Base-by-base conservation (phyloP, 192 early-diverging fungal species). In the Coemansia sp. region DNA sequence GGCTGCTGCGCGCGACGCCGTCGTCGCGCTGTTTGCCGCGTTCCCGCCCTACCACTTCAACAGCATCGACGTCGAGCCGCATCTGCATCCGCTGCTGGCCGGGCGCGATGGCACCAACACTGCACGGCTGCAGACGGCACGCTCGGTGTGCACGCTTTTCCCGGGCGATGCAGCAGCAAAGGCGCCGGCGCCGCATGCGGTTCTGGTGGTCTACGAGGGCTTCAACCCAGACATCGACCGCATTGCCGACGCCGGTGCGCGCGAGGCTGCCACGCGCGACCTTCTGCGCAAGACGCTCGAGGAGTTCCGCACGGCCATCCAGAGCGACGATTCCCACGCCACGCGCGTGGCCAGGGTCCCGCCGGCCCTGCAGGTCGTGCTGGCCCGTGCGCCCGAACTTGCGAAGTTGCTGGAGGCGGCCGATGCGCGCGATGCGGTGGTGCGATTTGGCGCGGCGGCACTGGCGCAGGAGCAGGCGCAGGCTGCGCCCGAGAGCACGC, bases 201-300 rank as follows among this genome's bases (percentile, higher is more conserved):
- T 98, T 47, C 71, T 97, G 7, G 67, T 98, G 8, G 91, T 96
- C 8, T 92, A 88, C 63, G 90, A 91, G 71, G 84, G 86, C 41
- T 83, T 83, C 68, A 86, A 86, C 68, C 83, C 83, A 8, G 72
- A 73, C 15, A 69, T 84, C 15, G 83, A 80, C 51, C 66, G 69
- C 26, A 61, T 78, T n/a, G 76, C 78, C 8, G 85, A 84, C 26
- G 61, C 74, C 1, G 76, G 84, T 4, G 80, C 74, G 8, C 88
- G 90, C 77, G 86, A 88, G 43, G 65, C 76, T 19, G 88, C 87
- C 8, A 77, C 84, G 5, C 76, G 74, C 65, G 83, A 74, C 4
- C 72, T 85, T 43, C 75, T 85, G 61, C 69, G 72, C 19, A 62
- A 63, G 61, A 84, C 89, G 41, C 80, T 87, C 41, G 84, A 88